Conservation (phyloP, 257 asterid genomes). For the Solanum sejunctum region DNA sequence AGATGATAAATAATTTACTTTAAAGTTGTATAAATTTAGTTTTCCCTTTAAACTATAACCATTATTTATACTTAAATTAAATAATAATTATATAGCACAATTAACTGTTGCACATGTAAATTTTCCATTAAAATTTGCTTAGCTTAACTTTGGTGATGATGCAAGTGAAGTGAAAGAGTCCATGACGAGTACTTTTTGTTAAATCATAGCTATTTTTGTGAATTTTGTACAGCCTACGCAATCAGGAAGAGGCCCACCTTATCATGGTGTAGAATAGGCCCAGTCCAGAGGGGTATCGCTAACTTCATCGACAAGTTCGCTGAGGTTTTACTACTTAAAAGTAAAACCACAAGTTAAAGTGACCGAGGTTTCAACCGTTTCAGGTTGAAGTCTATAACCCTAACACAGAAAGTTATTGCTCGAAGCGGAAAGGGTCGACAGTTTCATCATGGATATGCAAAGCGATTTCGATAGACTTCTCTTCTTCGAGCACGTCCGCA, state of each 20-base stretch:
- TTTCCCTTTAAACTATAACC: too few relatives aligned
- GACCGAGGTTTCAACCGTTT: not conserved
- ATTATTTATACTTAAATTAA: too few relatives aligned
- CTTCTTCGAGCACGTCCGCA: constrained; percentile 85
- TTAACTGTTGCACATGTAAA: too few relatives aligned
- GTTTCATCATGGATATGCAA: constrained; percentile 36
- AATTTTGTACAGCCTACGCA: not conserved
- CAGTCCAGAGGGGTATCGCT: not conserved
- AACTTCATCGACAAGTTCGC: not conserved
- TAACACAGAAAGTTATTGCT: not conserved
- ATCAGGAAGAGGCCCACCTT: not conserved
- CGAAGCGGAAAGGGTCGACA: not conserved
- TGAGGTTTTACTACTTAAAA: not conserved
- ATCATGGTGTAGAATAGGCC: not conserved
- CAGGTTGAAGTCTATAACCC: not conserved
- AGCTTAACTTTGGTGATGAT: too few relatives aligned
- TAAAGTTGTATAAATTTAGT: too few relatives aligned
- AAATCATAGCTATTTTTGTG: not conserved
- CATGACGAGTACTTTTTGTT: not conserved
- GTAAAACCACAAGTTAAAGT: not conserved
- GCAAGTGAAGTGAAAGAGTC: not conserved
- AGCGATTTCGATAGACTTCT: constrained; percentile 76
- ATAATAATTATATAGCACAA: too few relatives aligned
- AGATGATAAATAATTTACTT: too few relatives aligned
- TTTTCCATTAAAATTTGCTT: too few relatives aligned